phyloP scores from a whole-genome alignment of 257 asterid species.

The Fraxinus quadrangulata region DNA sequence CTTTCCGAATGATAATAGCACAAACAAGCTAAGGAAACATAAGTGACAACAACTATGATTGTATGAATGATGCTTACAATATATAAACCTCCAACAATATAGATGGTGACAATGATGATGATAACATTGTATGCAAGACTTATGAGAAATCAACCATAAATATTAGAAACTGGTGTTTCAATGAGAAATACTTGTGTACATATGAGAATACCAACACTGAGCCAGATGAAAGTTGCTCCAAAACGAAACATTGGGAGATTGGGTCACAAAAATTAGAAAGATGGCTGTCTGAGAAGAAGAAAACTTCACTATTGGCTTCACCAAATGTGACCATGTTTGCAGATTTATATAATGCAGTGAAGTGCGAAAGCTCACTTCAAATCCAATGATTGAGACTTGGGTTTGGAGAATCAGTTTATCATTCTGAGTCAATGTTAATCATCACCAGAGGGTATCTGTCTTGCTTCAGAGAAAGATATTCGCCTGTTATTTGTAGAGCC shows the following conservation, averaged over 20 bases:
- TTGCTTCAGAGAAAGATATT: conserved; percentile 63
- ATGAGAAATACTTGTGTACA: conserved; percentile 25
- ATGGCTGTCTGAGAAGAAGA: conserved; percentile 34
- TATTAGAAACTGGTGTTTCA: conserved; percentile 17
- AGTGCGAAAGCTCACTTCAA: conserved; percentile 46
- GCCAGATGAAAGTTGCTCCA: conserved; percentile 31
- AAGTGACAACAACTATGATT: conserved; percentile 6
- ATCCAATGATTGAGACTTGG: conserved; percentile 49
- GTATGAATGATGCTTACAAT: conserved; percentile 1
- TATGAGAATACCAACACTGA: conserved; percentile 24
- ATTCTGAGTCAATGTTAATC: conserved; percentile 70
- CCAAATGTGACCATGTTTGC: conserved; percentile 61
- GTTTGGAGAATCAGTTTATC: conserved; percentile 47
- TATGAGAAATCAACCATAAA: conserved; percentile 26
- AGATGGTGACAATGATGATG: conserved; percentile 13
- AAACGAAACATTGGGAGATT: conserved; percentile 22
- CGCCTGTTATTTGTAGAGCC: conserved; percentile 65
- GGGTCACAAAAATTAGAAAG: conserved; percentile 39
- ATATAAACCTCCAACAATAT: background rate
- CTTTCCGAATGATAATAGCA: conserved; percentile 2
- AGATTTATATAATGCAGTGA: conserved; percentile 68
- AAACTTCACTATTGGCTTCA: conserved; percentile 49
- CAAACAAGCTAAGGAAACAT: conserved; percentile 16
- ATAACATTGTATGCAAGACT: conserved; percentile 12
- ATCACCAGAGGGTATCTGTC: conserved; percentile 76